Base-by-base conservation (phyloP, 2,329 filamentous ascomycete species). In the Pyrenochaeta sp. region DNA sequence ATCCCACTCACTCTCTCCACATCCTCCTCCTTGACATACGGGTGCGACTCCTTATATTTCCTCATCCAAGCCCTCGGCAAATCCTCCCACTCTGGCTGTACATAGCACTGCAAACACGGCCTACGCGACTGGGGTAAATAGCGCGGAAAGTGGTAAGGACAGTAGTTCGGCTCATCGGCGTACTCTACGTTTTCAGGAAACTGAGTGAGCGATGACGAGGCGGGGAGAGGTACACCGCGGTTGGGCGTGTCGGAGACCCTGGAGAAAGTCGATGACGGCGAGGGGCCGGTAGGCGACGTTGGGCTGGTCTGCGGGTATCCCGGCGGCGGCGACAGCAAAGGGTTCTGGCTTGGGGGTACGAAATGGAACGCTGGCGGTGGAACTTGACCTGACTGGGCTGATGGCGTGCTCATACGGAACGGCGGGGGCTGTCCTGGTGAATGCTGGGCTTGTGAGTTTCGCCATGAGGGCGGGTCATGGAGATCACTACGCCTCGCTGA, bases 61-160 rank as follows among this genome's bases (percentile, higher is more conserved):
- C 56, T 54, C 57, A 69, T 62, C 67, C 64, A 72, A 6, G 32
- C n/a, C 8, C 19, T 22, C 12, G 61, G 52, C 25, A 60, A 22
- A 1, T 4, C 15, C 43, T 54, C 49, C 58, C 65, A 74, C 54
- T 65, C 43, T 0, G 64, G 62, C 32, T 57, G 30, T 48, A 66
- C 39, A 34, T 73, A 75, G 55, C 72, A 76, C 6, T 52, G 47
- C 19, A 65, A 28, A 34, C 73, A 76, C 4, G 73, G 72, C 34
- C 60, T 61, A 13, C 45, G 46, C 28, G 63, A 66, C 4, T 28
- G 36, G 2, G 63, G 57, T 1, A 68, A 50, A 25, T 63, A 50
- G 39, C 49, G 65, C n/a, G 62, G 59, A 43, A 72, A 68, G 53
- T 63, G 61, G 50, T 67, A 64, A 6, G 44, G 7, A 52, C 71